Evolutionary conservation across 495 filamentous ascomycete species (phyloP), one percentile per base, ranked within the genome.

Genomic region (Oidiodendron maius): DNA sequence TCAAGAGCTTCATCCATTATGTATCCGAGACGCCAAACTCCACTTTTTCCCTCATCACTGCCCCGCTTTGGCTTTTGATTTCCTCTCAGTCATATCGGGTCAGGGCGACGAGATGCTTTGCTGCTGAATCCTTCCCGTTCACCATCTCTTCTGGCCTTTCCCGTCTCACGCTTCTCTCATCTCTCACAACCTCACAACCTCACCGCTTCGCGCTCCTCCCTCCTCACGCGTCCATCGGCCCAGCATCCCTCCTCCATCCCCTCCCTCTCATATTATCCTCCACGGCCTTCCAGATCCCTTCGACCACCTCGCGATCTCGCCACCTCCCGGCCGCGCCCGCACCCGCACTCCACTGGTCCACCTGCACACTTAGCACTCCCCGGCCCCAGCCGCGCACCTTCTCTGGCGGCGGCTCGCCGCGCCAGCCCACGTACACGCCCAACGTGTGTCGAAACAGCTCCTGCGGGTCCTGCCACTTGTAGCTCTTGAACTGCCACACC

Each of bases 401-500:
- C 20, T 80, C 74, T 0, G 94, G 94, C 5, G 81, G 68, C 50
- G 82, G 75, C 57, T 99, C 94, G 5, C 88, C 91, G 32, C 85
- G 75, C 88, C 87, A 96, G 2, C 93, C 93, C 21, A 97, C 82
- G 61, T 91, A 94, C 36, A 97, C 71, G 40, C 93, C 93, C 12
- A 86, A 73, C 16, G 87, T 83, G 54, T 96, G 86, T 51, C 80
- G 76, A 68, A 99, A 99, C 24, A 99, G 74, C 52, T 97, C 93
- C 2, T 79, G 69, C 3, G 94, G 87, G 21, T 88, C 81, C 50
- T 84, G 83, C 91, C 93, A 97, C 69, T 93, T 94, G 76, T 97
- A 99, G 39, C 82, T 84, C 68, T 95, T 95, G 70, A 97, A 99
- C 65, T 99, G 93, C 93, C 93, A 99, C 10, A 85, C 83, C 66